Conservation (phyloP, 2,329 filamentous ascomycete genomes). For the Calonectria honghensis region DNA sequence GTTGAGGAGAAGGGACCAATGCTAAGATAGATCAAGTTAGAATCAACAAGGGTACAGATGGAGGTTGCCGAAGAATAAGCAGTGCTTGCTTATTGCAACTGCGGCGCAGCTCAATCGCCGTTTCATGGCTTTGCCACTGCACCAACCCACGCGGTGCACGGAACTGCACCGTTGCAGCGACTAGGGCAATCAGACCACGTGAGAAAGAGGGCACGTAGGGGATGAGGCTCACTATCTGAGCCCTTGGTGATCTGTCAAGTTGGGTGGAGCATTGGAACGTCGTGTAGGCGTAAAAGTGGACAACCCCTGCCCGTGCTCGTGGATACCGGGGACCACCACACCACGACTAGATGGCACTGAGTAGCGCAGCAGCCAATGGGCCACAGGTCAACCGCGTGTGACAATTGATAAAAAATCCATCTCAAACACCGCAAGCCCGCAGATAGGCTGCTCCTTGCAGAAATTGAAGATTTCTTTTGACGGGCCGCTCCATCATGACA, state of each 20-base stretch:
- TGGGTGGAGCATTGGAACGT: background rate
- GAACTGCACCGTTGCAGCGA: background rate
- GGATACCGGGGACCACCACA: background rate
- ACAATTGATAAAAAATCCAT: background rate
- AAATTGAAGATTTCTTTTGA: background rate
- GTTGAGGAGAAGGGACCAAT: too few species aligned
- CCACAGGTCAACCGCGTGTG: background rate
- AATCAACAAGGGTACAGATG: background rate
- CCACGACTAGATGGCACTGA: background rate
- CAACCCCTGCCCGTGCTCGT: conserved; percentile 9
- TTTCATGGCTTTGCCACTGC: background rate
- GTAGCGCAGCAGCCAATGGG: background rate
- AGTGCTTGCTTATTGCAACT: conserved; percentile 14
- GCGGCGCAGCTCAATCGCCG: background rate
- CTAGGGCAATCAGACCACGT: conserved; percentile 1
- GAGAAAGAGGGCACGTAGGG: background rate
- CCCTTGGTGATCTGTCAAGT: background rate
- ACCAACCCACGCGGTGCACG: background rate
- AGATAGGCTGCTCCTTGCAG: background rate
- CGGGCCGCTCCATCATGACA: background rate
- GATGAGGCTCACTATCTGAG: background rate
- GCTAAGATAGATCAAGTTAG: background rate
- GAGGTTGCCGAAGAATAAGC: background rate
- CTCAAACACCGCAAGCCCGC: conserved; percentile 6
- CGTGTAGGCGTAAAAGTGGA: conserved; percentile 3